Evolutionary conservation across 2,329 filamentous ascomycete genomes (phyloP).

Genomic region (Daldinia sp.): DNA sequence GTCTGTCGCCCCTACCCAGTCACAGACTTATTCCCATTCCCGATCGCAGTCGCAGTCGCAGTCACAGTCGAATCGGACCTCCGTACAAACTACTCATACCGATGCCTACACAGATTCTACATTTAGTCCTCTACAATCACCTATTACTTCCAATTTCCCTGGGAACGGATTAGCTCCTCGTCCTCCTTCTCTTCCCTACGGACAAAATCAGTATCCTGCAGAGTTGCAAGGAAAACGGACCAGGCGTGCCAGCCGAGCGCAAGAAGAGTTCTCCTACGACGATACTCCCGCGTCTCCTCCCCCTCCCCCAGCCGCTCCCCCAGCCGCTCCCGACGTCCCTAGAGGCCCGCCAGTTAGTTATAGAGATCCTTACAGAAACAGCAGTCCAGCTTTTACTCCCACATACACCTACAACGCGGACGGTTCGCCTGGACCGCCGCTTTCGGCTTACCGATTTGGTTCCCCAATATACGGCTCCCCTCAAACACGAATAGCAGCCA

Average conservation of each 20-base stretch:
- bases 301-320: conserved; percentile 58
- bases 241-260: conserved; percentile 53
- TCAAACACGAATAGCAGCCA: conserved; percentile 34
- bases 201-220: conserved; percentile 52
- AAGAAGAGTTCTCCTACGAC: conserved; percentile 52
- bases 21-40: not conserved
- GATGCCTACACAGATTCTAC: conserved; percentile 66
- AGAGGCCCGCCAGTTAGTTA: conserved; percentile 66
- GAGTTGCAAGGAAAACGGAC: conserved; percentile 55
- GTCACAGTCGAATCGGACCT: conserved; percentile 59
- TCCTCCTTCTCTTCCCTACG: conserved; percentile 65
- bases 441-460: conserved; percentile 39
- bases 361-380: conserved; percentile 57
- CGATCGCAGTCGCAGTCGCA: conserved; percentile 46
- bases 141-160: conserved; percentile 59
- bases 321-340: conserved; percentile 68
- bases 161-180: conserved; percentile 64
- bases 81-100: conserved; percentile 63
- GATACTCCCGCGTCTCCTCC: conserved; percentile 42
- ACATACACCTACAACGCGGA: conserved; percentile 46
- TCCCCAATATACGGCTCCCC: conserved; percentile 35
- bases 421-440: conserved; percentile 44
- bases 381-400: conserved; percentile 45
- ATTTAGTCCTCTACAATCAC: conserved; percentile 65
- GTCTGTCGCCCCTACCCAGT: conserved; percentile 48